These are phyloP conservation scores for Penicillium alfredii DNA, from an alignment of 495 filamentous ascomycete species.

Conservation along the genomic window DNA sequence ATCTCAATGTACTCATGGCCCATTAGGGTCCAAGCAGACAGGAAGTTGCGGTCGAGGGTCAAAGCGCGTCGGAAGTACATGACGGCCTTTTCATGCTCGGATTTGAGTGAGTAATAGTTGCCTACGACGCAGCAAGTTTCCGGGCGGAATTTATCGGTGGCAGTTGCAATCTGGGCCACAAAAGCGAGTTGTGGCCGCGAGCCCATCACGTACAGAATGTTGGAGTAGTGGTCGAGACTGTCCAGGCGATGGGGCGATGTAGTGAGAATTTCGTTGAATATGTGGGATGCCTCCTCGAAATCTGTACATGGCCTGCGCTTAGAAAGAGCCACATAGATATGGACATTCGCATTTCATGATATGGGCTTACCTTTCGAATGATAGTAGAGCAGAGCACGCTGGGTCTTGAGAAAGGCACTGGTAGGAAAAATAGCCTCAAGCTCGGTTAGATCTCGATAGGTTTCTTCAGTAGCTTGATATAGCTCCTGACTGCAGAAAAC, in stretches of 20 bases:
- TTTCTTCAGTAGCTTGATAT: slow-evolving; percentile 69
- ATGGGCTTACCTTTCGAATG: slow-evolving; percentile 62
- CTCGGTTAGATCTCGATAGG: slow-evolving; percentile 65
- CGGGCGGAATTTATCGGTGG: slow-evolving; percentile 90
- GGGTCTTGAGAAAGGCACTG: slow-evolving; percentile 83
- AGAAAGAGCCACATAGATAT: too few species aligned
- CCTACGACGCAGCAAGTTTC: slow-evolving; percentile 96
- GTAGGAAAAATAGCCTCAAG: slow-evolving; percentile 77
- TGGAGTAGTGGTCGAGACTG: slow-evolving; percentile 88
- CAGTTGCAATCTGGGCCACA: slow-evolving; percentile 80
- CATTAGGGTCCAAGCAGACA: slow-evolving; percentile 98
- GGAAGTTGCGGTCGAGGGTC: slow-evolving; percentile 85
- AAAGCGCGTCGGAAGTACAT: slow-evolving; percentile 95
- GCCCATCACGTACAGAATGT: slow-evolving; percentile 92
- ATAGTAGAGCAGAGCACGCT: slow-evolving; percentile 80
- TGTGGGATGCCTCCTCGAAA: slow-evolving; percentile 74
- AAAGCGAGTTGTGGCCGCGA: slow-evolving; percentile 83
- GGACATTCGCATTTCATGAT: too few species aligned
- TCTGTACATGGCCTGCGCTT: too few species aligned
- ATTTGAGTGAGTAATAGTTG: slow-evolving; percentile 92
- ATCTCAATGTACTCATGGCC: slow-evolving; percentile 98
- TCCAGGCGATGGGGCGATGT: slow-evolving; percentile 85
- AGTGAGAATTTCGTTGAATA: slow-evolving; percentile 76
- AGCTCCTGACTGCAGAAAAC: slow-evolving; percentile 85
- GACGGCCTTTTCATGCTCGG: slow-evolving; percentile 94